Evolutionary conservation across 352 stramenopile species (phyloP), one percentile per base, ranked within the genome.

Genomic region (Thalassiosira mediterranea): DNA sequence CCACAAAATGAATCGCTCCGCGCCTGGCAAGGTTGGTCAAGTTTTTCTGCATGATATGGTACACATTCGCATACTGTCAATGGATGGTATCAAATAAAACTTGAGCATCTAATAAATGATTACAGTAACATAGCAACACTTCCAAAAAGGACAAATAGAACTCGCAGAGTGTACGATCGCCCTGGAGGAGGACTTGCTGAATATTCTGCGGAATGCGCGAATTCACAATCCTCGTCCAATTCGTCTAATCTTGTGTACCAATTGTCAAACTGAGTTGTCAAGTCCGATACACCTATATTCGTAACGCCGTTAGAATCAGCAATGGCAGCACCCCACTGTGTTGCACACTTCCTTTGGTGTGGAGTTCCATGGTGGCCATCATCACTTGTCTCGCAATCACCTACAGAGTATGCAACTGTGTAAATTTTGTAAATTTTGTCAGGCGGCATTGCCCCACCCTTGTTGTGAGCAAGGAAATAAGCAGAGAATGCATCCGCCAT

Each of bases 401-500:
- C 70, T 4, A 73, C 29, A 32, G 70, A 79, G 31, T 62, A 79
- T 25, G 70, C 70, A 31, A 73, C 38, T 38, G 40, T 48, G 21
- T 73, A 34, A 15, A 79, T 37, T 23, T 72, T 65, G 0, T 37
- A 67, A 19, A 79, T 66, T 63, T 73, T 47, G 17, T 61, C 31
- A 3, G 26, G 3, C 37, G 60, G 48, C 58, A 79, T 72, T 21
- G 67, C 62, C n/a, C 52, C 51, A 51, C 70, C 70, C 51, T 29
- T 54, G n/a, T 65, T 48, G 37, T 73, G 56, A 17, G 61, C 61
- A 48, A 79, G 61, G 44, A 74, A 79, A 21, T 74, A 79, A 25
- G 70, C 60, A 60, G 59, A 59, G 48, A 79, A 73, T 51, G 70
- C 70, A 61, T 79, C 70, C 8, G 70, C 70, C 70, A 79, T 79